These are phyloP conservation scores for Fusarium paranaense DNA, from an alignment of 2,329 filamentous ascomycete species.

Conservation along the genomic window DNA sequence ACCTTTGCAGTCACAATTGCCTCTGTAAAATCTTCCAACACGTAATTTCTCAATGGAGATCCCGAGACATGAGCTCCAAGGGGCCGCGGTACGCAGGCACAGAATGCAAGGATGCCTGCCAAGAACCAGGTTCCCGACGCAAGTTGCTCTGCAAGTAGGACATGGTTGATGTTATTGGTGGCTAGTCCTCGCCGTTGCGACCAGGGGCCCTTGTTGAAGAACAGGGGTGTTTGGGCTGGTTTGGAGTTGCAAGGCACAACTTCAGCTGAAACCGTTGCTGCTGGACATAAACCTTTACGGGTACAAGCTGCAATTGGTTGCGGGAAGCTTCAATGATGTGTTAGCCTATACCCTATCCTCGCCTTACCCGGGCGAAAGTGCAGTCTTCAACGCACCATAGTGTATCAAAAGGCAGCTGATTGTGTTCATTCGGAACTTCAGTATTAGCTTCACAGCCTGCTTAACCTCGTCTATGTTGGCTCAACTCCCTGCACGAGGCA, in stretches of 20 bases:
- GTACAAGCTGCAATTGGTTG: not conserved
- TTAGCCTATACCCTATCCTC: not conserved
- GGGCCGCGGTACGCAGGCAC: not conserved
- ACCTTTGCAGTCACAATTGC: not conserved
- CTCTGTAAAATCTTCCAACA: not conserved
- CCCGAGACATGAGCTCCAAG: not conserved
- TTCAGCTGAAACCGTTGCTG: not conserved
- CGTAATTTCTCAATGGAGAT: not conserved
- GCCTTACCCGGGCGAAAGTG: not conserved
- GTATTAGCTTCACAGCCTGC: not conserved
- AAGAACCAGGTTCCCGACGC: not conserved
- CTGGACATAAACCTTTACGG: not conserved
- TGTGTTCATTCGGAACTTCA: not conserved
- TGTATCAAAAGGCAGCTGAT: not conserved
- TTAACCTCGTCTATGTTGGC: not conserved
- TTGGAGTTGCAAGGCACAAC: not conserved
- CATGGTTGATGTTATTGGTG: not conserved
- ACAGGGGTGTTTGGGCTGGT: not conserved
- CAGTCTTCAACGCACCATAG: not conserved
- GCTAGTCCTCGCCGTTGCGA: not conserved
- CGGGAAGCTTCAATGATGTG: not conserved
- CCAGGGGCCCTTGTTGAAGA: not conserved
- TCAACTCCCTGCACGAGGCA: not conserved
- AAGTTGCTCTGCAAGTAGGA: not conserved
- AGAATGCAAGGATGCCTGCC: not conserved